Evolutionary conservation across 495 filamentous ascomycete species (phyloP), one percentile per base, ranked within the genome.

Genomic region (Neurospora sp.): DNA sequence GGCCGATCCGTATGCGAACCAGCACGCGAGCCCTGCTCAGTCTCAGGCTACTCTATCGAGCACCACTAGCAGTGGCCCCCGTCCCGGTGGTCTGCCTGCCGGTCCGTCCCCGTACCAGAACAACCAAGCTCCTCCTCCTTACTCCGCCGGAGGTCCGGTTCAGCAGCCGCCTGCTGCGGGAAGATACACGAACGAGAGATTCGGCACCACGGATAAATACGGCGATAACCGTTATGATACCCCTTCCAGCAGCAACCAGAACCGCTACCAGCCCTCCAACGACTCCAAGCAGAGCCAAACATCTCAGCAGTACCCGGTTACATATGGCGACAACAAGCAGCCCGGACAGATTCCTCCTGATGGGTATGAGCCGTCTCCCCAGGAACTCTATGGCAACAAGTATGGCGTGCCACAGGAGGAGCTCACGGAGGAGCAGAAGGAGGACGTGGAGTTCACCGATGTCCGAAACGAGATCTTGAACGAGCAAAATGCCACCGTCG

Each of bases 381-480:
- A 16, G 82, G 80, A 45, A 86, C 86, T 72, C 8, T 86, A 85
- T 73, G 88, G 86, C 73, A 87, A 84, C 72, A 92, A 93, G 76
- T 88, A 87, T 22, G 86, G 89, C 1, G 53, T 61, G 22, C 53
- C 53, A 45, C 86, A 91, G 73, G 84, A 90, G 40, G 86, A 95
- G 75, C 83, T 97, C 69, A 97, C 93, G 0, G 91, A 89, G 3
- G 93, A 80, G 87, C 80, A 76, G 65, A 71, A 81, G 53, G 72
- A 83, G 65, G 80, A 79, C 31, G 59, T 82, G 61, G 78, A 85
- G 69, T 71, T 73, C 44, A 68, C 75, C 10, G 88, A 87, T 1
- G 87, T 90, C 42, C 94, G 94, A 79, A 84, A 90, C 69, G 85
- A 96, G 75, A 95, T 95, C 73, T 85, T 86, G 14, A 89, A 90